Evolutionary conservation across 768 basidiomycete species (phyloP).

Genomic region (Collybia mongolica): DNA sequence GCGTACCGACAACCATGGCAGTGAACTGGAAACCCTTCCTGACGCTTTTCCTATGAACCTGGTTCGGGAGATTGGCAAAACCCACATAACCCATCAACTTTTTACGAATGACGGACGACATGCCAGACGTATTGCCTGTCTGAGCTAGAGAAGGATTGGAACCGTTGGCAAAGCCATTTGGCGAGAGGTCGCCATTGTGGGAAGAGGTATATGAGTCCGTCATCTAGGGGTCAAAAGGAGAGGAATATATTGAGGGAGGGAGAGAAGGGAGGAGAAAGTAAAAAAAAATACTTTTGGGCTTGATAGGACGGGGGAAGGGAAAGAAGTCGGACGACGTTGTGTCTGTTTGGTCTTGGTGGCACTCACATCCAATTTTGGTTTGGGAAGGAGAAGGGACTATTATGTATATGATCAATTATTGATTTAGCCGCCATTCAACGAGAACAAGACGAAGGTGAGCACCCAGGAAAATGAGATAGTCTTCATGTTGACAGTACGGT

Average conservation of each 20-base stretch:
- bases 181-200: slow-evolving; percentile 59
- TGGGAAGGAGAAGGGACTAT: slow-evolving; percentile 47
- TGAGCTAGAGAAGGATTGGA: slow-evolving; percentile 59
- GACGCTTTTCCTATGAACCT: slow-evolving; percentile 97
- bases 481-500: slow-evolving; percentile 10
- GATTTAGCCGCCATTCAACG: slow-evolving; percentile 6
- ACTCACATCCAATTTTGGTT: slow-evolving; percentile 43
- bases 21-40: slow-evolving; percentile 99
- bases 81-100: slow-evolving; percentile 95
- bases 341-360: slow-evolving; percentile 46
- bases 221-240: slow-evolving; percentile 48
- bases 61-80: slow-evolving; percentile 98
- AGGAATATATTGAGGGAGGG: slow-evolving; percentile 25
- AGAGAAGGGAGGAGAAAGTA: slow-evolving; percentile 25
- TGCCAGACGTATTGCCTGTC: slow-evolving; percentile 29
- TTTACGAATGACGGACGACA: slow-evolving; percentile 69
- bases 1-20: slow-evolving; percentile 92
- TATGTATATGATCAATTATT: not conserved
- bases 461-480: slow-evolving; percentile 24
- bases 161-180: slow-evolving; percentile 62
- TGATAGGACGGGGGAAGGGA: slow-evolving; percentile 52
- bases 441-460: slow-evolving; percentile 9
- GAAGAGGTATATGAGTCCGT: slow-evolving; percentile 73
- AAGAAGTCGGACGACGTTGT: slow-evolving; percentile 48
- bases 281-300: slow-evolving; percentile 50